A percentile compares a stretch with the other conserved stretches of the same genome.
These are phyloP conservation scores for Cajanus cajan DNA, from an alignment of 306 rosid genomes.

Conservation along the genomic window DNA sequence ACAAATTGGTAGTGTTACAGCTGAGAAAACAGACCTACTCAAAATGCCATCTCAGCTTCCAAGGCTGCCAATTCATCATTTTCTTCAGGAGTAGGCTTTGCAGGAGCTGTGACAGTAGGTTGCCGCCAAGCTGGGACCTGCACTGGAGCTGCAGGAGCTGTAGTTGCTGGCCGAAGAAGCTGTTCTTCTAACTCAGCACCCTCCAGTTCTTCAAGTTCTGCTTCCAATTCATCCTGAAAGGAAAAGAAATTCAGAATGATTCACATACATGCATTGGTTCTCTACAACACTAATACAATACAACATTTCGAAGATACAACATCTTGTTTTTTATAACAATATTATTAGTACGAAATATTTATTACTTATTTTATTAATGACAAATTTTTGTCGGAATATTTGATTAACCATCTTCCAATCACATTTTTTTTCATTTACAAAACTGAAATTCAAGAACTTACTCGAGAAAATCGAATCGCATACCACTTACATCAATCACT, in stretches of 20 bases:
- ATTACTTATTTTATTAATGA: no score
- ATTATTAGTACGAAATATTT: no score
- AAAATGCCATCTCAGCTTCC: conserved; percentile 98
- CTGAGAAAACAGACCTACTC: conserved; percentile 40
- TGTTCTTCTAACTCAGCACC: conserved; percentile 93
- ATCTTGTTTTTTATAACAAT: not conserved
- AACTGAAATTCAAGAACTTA: no score
- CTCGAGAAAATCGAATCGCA: no score
- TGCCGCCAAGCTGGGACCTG: conserved; percentile 66
- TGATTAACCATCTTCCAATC: no score
- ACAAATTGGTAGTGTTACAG: no score
- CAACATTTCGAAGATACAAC: no score
- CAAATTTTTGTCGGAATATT: no score
- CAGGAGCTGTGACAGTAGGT: conserved; percentile 51
- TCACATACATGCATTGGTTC: not conserved
- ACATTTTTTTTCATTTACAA: no score
- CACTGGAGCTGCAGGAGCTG: conserved; percentile 80
- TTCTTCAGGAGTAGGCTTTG: conserved; percentile 72
- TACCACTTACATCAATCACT: no score
- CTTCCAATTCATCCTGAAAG: conserved; percentile 89
- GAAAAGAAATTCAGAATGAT: conserved; percentile 23
- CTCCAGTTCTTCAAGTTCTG: conserved; percentile 94
- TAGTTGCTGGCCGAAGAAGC: conserved; percentile 88
- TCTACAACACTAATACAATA: no score
- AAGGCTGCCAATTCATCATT: conserved; percentile 89